Evolutionary conservation across 2,329 filamentous ascomycete genomes (phyloP), one percentile per base, ranked within the genome.

Genomic region (Escovopsis sp.): DNA sequence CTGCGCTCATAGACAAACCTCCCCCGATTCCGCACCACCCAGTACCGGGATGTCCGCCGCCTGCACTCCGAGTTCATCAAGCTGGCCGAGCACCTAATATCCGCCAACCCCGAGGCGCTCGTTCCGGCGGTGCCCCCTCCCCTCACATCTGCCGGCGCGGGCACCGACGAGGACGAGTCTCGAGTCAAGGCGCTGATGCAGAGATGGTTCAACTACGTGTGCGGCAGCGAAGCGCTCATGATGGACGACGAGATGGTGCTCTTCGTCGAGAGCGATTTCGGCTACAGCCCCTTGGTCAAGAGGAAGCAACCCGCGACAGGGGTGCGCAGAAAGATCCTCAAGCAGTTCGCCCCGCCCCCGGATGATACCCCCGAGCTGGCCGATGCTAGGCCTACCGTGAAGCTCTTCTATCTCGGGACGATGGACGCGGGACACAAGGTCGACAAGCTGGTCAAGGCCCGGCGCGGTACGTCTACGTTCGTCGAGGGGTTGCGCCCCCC

Each of bases 391-490:
- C 91, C 91, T 1, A 72, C 86, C 36, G 91, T 96, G 33, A 98
- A 98, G 67, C 73, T 88, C 39, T 96, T 98, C 59, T 98, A 98
- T 57, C 69, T 98, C 19, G 86, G 85, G 18, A 82, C 86, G 6
- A 94, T 98, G 86, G 91, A 96, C 58, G 79, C 86, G n/a, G 86
- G 87, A 36, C 91, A 98, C 63, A 96, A 95, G 64, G 78, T 98
- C 30, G 91, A 98, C 57, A 85, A 82, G 58, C 75, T 96, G 32
- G 91, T 98, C 50, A 96, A 94, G 65, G 78, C 82, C 47, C 75
- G 91, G 57, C 76, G 88, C 78, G 85, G 89, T 94, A 75, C 12
- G 56, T 28, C 11, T 19, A 36, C 34, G 19, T 36, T 15, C 10
- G 9, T 3, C 7, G 12, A 12, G 10, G 12, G 10, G 33, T 23